Evolutionary conservation across 768 basidiomycete genomes (phyloP).

Genomic region (Lactifluus rugatus): DNA sequence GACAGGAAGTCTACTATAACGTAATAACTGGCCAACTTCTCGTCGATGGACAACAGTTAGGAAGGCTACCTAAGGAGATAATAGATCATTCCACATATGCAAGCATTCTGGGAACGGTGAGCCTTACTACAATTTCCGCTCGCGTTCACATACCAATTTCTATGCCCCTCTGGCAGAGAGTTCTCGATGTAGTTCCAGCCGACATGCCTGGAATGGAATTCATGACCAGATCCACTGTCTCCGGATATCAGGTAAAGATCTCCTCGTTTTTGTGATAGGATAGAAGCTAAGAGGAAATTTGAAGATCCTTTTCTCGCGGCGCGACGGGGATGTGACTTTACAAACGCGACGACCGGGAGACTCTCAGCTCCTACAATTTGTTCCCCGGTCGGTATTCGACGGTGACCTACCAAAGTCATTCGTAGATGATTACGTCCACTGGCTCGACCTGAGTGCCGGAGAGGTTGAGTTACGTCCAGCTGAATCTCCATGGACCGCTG

Average conservation of each 20-base stretch:
- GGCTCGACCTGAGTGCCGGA: neutral
- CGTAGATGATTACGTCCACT: neutral
- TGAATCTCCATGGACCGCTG: slow-evolving; percentile 24
- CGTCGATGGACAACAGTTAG: neutral
- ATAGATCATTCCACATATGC: neutral
- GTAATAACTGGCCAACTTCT: neutral
- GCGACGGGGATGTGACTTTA: neutral
- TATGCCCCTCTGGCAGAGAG: neutral
- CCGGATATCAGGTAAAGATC: neutral
- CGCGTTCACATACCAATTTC: neutral
- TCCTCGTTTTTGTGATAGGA: neutral
- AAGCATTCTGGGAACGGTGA: neutral
- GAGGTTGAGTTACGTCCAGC: slow-evolving; percentile 27
- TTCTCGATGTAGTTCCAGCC: neutral
- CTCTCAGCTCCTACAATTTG: slow-evolving; percentile 20
- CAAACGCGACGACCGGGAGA: neutral
- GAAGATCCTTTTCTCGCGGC: neutral
- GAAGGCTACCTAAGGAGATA: slow-evolving; percentile 1
- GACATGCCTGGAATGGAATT: neutral
- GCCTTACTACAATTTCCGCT: neutral
- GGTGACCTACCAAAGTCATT: slow-evolving; percentile 26
- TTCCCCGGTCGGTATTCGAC: slow-evolving; percentile 26
- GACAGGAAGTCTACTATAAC: neutral
- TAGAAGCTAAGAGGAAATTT: neutral
- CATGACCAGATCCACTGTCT: neutral